Percentiles rank a stretch among this genome's conserved stretches.
Conservation (phyloP, 768 basidiomycete species). For the Tulasnella calospora region DNA sequence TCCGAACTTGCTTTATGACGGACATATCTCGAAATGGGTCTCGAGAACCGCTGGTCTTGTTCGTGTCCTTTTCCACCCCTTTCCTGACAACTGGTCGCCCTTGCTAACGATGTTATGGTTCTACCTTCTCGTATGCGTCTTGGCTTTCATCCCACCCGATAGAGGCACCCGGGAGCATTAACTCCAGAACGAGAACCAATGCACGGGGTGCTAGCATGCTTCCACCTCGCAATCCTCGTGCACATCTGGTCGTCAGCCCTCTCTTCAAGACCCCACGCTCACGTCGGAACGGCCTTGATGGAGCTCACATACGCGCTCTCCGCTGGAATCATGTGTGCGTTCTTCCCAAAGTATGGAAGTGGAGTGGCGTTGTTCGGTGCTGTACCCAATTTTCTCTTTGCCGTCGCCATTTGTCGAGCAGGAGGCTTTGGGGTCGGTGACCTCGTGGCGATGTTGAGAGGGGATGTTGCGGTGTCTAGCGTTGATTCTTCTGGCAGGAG, state of each 20-base stretch:
- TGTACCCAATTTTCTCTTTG: background rate
- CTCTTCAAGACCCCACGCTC: constrained; percentile 8
- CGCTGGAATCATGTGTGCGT: background rate
- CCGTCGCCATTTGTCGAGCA: background rate
- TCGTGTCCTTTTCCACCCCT: background rate
- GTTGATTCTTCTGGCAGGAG: background rate
- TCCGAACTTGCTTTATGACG: constrained; percentile 14
- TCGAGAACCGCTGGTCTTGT: background rate
- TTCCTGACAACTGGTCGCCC: background rate
- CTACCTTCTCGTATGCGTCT: background rate
- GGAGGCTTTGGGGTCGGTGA: constrained; percentile 1
- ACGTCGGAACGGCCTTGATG: constrained; percentile 17
- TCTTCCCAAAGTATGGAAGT: constrained; percentile 19
- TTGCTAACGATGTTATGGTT: background rate
- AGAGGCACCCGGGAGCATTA: constrained; percentile 1
- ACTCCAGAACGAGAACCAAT: constrained; percentile 10
- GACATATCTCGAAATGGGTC: constrained; percentile 14
- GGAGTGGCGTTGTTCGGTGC: constrained; percentile 14
- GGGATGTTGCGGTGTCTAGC: background rate
- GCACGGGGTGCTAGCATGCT: background rate
- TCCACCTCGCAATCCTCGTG: constrained; percentile 17
- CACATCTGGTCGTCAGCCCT: constrained; percentile 20
- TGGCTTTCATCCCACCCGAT: background rate
- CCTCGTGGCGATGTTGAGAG: constrained; percentile 5
- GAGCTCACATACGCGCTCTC: constrained; percentile 19